phyloP scores from a whole-genome alignment of 805 yeast genomes.

The Cyberlindnera subsufficiens region DNA sequence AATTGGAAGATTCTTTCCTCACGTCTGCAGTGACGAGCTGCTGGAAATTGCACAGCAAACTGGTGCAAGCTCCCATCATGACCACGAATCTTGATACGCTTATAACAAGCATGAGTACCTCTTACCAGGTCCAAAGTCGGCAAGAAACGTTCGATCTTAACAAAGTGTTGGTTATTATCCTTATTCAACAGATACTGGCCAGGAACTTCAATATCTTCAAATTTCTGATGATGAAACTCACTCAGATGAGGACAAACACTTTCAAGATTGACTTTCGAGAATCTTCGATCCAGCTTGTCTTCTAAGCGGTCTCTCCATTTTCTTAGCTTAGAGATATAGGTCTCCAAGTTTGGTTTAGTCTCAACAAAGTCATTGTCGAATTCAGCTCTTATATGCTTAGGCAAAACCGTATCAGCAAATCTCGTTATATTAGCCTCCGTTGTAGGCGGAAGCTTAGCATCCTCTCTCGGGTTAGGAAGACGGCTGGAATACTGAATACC shows the following conservation, averaged over 20 bases:
- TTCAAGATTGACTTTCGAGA: constrained; percentile 75
- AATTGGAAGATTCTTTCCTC: constrained; percentile 93
- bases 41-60: constrained; percentile 96
- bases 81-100: constrained; percentile 84
- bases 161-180: constrained; percentile 85
- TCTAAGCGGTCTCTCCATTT: constrained; percentile 92
- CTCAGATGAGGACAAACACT: constrained; percentile 90
- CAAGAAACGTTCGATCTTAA: constrained; percentile 88
- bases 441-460: constrained; percentile 81
- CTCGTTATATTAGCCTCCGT: constrained; percentile 84
- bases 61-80: constrained; percentile 89
- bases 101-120: constrained; percentile 85
- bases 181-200: constrained; percentile 90
- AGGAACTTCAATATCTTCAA: constrained; percentile 95
- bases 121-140: constrained; percentile 85
- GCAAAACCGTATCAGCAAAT: constrained; percentile 89
- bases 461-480: constrained; percentile 79
- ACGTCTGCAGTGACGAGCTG: constrained; percentile 94
- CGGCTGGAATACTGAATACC: constrained; percentile 89
- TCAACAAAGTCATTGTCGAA: constrained; percentile 88
- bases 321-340: constrained; percentile 75
- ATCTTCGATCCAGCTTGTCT: constrained; percentile 82
- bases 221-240: constrained; percentile 96
- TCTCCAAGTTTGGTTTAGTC: constrained; percentile 82
- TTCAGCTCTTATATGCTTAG: constrained; percentile 81